Percentiles rank a stretch among this genome's conserved stretches.
Evolutionary conservation across 2,329 filamentous ascomycete species (phyloP).

Genomic region (Aspergillus ibericus): DNA sequence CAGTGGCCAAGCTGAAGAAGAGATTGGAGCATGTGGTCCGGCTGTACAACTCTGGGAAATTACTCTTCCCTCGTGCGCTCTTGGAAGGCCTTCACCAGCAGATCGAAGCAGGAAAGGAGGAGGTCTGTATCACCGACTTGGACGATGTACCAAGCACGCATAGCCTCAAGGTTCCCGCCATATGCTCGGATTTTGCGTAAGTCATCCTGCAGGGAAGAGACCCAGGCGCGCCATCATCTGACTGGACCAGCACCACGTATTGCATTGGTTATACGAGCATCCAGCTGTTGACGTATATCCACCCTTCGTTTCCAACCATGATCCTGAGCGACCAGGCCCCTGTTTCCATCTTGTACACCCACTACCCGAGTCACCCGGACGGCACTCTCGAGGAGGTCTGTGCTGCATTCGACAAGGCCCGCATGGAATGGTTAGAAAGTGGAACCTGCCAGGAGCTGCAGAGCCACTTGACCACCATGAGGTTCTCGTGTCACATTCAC

Average conservation of each 20-base stretch:
- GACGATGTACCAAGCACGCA: constrained; percentile 17
- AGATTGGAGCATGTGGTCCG: constrained; percentile 19
- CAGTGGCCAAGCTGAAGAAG: constrained; percentile 9
- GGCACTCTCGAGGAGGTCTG: constrained; percentile 8
- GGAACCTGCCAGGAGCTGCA: constrained; percentile 17
- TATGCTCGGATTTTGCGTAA: constrained; percentile 21
- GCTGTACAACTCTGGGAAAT: constrained; percentile 21
- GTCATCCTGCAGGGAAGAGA: background rate
- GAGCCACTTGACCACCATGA: constrained; percentile 11
- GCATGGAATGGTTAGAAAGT: constrained; percentile 22
- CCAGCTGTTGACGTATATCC: constrained; percentile 16
- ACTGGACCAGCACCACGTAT: constrained; percentile 17
- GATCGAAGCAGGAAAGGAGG: constrained; percentile 17
- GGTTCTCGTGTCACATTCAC: constrained; percentile 8
- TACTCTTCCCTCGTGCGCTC: constrained; percentile 24
- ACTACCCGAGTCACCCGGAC: background rate
- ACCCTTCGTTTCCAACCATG: constrained; percentile 15
- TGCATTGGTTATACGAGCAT: constrained; percentile 23
- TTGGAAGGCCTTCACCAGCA: constrained; percentile 19
- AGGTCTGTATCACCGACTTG: constrained; percentile 18
- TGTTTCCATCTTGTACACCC: constrained; percentile 20
- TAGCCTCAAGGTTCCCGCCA: constrained; percentile 17
- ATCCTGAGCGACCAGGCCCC: constrained; percentile 13
- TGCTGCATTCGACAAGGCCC: constrained; percentile 10
- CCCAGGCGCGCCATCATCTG: background rate